phyloP scores from a whole-genome alignment of 2,329 filamentous ascomycete species.

The Neonectria magnoliae region DNA sequence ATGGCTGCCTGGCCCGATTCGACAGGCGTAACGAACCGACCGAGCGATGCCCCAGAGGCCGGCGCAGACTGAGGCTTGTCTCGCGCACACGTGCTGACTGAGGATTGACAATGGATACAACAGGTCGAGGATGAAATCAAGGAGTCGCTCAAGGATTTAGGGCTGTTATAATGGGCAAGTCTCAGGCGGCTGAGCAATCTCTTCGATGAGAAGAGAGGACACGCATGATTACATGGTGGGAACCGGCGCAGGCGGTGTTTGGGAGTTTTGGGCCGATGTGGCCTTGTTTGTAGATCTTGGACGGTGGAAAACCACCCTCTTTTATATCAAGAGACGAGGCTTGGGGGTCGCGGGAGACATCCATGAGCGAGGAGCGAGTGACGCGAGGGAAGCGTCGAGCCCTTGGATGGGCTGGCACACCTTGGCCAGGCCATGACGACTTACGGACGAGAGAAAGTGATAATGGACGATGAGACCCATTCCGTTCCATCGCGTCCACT shows the following conservation, averaged over 20 bases:
- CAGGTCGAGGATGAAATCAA: conserved; percentile 43
- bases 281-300: conserved; percentile 56
- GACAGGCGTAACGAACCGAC: conserved; percentile 28
- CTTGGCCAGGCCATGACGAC: neutral
- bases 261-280: conserved; percentile 45
- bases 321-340: conserved; percentile 53
- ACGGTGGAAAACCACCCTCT: conserved; percentile 56
- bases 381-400: conserved; percentile 23
- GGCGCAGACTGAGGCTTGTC: conserved; percentile 22
- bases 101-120: conserved; percentile 45
- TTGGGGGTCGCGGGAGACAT: conserved; percentile 3
- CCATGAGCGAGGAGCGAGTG: conserved; percentile 14
- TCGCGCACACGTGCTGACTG: conserved; percentile 24
- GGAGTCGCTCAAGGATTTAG: conserved; percentile 42
- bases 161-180: conserved; percentile 45
- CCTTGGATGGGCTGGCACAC: conserved; percentile 14
- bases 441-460: neutral
- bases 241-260: conserved; percentile 42
- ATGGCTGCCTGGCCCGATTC: conserved; percentile 33
- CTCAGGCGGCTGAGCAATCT: conserved; percentile 47
- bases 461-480: conserved; percentile 14
- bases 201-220: conserved; percentile 48
- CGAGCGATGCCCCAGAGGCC: conserved; percentile 24
- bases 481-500: neutral
- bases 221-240: conserved; percentile 42